These are phyloP conservation scores for Podaxis sp. DNA, from an alignment of 768 basidiomycete genomes.

Conservation along the genomic window DNA sequence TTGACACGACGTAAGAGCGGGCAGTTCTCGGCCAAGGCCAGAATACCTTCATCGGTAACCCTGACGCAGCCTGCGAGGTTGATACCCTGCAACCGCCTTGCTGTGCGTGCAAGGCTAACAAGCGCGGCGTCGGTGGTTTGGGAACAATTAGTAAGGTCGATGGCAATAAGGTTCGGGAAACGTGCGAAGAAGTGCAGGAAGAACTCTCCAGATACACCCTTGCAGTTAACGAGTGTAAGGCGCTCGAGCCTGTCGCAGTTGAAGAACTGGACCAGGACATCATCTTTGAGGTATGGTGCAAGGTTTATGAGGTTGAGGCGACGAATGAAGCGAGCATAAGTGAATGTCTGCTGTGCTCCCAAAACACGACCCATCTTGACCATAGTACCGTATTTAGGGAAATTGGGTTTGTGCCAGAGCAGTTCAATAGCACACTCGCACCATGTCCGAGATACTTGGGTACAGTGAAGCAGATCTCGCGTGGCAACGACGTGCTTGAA, in stretches of 20 bases:
- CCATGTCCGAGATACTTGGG: constrained; percentile 88
- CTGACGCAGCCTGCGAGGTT: constrained; percentile 82
- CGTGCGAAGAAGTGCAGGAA: constrained; percentile 61
- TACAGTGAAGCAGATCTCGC: constrained; percentile 66
- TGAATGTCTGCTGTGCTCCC: constrained; percentile 68
- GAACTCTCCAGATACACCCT: constrained; percentile 55
- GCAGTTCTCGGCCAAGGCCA: constrained; percentile 71
- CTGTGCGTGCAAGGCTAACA: constrained; percentile 61
- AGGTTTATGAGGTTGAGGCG: constrained; percentile 86
- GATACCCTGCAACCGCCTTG: constrained; percentile 82
- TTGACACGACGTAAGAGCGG: constrained; percentile 86
- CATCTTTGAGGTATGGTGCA: constrained; percentile 64
- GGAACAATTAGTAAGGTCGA: constrained; percentile 75
- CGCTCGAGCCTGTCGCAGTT: constrained; percentile 82
- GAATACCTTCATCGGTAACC: constrained; percentile 74
- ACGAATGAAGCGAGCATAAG: constrained; percentile 83
- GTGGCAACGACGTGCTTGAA: constrained; percentile 76
- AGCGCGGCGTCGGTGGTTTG: constrained; percentile 71
- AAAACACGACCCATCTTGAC: constrained; percentile 77
- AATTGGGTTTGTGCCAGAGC: constrained; percentile 87
- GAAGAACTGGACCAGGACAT: constrained; percentile 65
- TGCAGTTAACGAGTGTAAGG: constrained; percentile 81
- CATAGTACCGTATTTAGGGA: constrained; percentile 66
- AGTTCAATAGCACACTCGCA: constrained; percentile 95
- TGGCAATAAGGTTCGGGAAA: constrained; percentile 76